A percentile compares a stretch with the other conserved stretches of the same genome.
Evolutionary conservation across 2,329 filamentous ascomycete species (phyloP).

Genomic region (Paecilomyces niveus): DNA sequence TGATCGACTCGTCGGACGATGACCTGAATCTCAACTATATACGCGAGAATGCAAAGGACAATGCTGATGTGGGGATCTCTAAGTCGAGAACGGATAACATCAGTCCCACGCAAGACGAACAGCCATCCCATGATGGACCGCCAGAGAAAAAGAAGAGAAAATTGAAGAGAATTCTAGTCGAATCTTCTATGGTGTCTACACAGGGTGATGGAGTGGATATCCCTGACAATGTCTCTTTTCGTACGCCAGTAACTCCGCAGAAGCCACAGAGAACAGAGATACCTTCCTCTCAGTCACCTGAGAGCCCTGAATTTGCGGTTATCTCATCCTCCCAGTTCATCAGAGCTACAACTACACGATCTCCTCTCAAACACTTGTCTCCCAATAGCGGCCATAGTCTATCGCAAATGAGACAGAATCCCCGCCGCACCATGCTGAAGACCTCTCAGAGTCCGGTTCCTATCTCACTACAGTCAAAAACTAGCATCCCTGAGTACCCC

Average conservation of each 20-base stretch:
- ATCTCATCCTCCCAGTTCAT: constrained; percentile 29
- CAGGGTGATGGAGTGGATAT: not conserved
- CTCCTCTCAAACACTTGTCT: constrained; percentile 15
- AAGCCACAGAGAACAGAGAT: constrained; percentile 26
- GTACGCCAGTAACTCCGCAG: constrained; percentile 23
- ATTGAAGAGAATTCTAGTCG: constrained; percentile 2
- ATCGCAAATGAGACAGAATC: constrained; percentile 16
- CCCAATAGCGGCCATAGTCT: not conserved
- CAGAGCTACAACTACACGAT: constrained; percentile 19
- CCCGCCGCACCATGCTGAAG: not conserved
- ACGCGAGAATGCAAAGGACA: constrained; percentile 15
- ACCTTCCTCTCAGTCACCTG: constrained; percentile 37
- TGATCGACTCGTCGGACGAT: constrained; percentile 24
- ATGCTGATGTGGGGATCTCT: constrained; percentile 4
- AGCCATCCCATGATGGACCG: not conserved
- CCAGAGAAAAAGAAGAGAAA: constrained; percentile 16
- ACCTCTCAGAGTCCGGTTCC: constrained; percentile 3
- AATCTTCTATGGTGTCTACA: not conserved
- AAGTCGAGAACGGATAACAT: constrained; percentile 1
- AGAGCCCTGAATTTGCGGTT: constrained; percentile 32
- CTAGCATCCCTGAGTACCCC: not conserved
- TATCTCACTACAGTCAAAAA: constrained; percentile 1
- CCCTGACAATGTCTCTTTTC: not conserved
- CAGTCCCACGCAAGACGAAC: not conserved
- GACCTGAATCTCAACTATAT: constrained; percentile 27